Conservation (phyloP, 164 flowering plant genomes). For the Sedum album region DNA sequence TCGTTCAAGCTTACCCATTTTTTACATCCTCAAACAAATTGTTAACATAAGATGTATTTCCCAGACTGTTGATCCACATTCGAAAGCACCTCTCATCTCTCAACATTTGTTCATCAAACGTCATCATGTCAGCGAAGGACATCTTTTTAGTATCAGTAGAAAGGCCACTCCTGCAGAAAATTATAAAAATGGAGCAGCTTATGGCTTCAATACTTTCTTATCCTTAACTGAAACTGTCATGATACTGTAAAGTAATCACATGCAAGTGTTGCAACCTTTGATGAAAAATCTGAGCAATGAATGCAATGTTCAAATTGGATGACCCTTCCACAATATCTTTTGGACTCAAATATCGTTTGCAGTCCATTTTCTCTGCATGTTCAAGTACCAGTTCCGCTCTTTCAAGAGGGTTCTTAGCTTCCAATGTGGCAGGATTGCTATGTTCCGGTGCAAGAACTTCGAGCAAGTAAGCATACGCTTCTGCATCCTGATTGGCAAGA, state of each 20-base stretch:
- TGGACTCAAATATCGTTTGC: constrained; percentile 7
- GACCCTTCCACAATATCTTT: constrained; percentile 9
- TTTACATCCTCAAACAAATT: constrained; percentile 10
- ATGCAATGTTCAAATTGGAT: constrained; percentile 10
- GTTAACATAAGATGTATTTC: constrained; percentile 8
- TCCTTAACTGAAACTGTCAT: not conserved
- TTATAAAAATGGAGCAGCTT: not conserved
- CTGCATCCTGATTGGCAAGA: constrained; percentile 4
- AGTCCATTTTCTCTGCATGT: constrained; percentile 9
- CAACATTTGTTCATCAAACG: constrained; percentile 3
- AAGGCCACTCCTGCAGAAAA: constrained; percentile 8
- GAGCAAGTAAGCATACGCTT: constrained; percentile 9
- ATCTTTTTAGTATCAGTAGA: constrained; percentile 9
- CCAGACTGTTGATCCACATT: constrained; percentile 11
- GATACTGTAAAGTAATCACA: not conserved
- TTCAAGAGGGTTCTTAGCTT: constrained; percentile 8
- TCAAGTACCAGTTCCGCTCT: constrained; percentile 6
- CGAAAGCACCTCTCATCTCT: constrained; percentile 11
- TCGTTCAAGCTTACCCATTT: not conserved
- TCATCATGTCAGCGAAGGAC: constrained; percentile 11
- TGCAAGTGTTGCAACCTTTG: not conserved
- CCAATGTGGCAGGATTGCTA: constrained; percentile 2
- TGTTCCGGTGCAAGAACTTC: constrained; percentile 10
- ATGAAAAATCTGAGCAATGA: constrained; percentile 8
- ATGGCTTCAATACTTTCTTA: not conserved